phyloP scores from a whole-genome alignment of 1,139 yeast species.

The Hemisphaericaspora subhashii region DNA sequence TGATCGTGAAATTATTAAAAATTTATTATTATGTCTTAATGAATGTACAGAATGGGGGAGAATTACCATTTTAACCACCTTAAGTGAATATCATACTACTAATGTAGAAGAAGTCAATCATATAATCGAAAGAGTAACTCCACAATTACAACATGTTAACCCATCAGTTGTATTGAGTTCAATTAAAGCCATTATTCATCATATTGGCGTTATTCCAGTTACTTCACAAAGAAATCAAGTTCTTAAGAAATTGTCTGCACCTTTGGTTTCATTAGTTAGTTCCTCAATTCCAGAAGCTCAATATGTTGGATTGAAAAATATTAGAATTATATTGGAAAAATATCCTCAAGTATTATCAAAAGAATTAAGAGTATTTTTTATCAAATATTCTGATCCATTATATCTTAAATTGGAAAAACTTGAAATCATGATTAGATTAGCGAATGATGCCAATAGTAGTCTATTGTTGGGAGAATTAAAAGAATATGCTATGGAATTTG shows the following conservation, averaged over 20 bases:
- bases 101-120: slow-evolving; percentile 72
- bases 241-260: slow-evolving; percentile 81
- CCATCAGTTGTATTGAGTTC: slow-evolving; percentile 92
- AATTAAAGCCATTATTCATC: slow-evolving; percentile 77
- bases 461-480: slow-evolving; percentile 79
- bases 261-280: slow-evolving; percentile 84
- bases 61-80: slow-evolving; percentile 79
- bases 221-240: slow-evolving; percentile 38
- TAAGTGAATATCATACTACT: slow-evolving; percentile 65
- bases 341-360: slow-evolving; percentile 78
- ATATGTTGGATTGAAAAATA: slow-evolving; percentile 90
- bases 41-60: slow-evolving; percentile 99
- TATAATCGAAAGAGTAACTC: slow-evolving; percentile 86
- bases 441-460: slow-evolving; percentile 67
- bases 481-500: slow-evolving; percentile 94
- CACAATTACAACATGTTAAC: slow-evolving; percentile 96
- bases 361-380: slow-evolving; percentile 87
- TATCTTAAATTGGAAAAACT: slow-evolving; percentile 90
- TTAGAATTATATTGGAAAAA: slow-evolving; percentile 84
- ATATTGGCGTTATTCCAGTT: slow-evolving; percentile 52
- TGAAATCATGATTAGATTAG: slow-evolving; percentile 85
- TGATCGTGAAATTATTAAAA: slow-evolving; percentile 52
- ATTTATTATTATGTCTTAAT: slow-evolving; percentile 77
- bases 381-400: slow-evolving; percentile 92
- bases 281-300: slow-evolving; percentile 89